phyloP scores from a whole-genome alignment of 768 basidiomycete species.

The Kwoniella shandongensis region DNA sequence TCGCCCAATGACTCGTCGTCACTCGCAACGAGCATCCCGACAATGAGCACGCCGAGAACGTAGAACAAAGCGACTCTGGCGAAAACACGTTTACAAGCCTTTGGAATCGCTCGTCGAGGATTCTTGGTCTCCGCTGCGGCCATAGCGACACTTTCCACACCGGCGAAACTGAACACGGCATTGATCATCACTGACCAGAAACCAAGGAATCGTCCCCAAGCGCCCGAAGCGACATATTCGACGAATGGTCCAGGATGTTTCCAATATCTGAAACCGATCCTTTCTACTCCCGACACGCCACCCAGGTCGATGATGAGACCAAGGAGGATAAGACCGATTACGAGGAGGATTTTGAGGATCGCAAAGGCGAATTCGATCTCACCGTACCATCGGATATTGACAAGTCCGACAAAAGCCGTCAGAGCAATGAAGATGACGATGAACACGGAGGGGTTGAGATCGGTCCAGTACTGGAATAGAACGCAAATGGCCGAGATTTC shows the following conservation, averaged over 20 bases:
- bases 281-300: conserved; percentile 61
- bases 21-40: conserved; percentile 74
- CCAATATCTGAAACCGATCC: conserved; percentile 58
- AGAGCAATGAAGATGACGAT: conserved; percentile 33
- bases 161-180: conserved; percentile 42
- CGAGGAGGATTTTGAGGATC: conserved; percentile 49
- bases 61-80: conserved; percentile 75
- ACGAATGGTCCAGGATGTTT: conserved; percentile 43
- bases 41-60: conserved; percentile 66
- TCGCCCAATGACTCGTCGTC: conserved; percentile 44
- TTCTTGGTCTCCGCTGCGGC: conserved; percentile 43
- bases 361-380: conserved; percentile 45
- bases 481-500: conserved; percentile 29
- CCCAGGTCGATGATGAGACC: conserved; percentile 59
- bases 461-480: conserved; percentile 21
- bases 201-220: conserved; percentile 38
- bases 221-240: conserved; percentile 30
- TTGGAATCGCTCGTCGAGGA: conserved; percentile 43
- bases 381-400: conserved; percentile 48
- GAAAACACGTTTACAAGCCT: conserved; percentile 49
- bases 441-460: conserved; percentile 30
- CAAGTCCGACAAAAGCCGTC: conserved; percentile 22
- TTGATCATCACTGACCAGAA: conserved; percentile 33
- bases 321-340: conserved; percentile 53
- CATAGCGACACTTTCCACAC: conserved; percentile 40